Evolutionary conservation across 768 basidiomycete genomes (phyloP), one percentile per base, ranked within the genome.

Genomic region (Goffeauzyma gilvescens): DNA sequence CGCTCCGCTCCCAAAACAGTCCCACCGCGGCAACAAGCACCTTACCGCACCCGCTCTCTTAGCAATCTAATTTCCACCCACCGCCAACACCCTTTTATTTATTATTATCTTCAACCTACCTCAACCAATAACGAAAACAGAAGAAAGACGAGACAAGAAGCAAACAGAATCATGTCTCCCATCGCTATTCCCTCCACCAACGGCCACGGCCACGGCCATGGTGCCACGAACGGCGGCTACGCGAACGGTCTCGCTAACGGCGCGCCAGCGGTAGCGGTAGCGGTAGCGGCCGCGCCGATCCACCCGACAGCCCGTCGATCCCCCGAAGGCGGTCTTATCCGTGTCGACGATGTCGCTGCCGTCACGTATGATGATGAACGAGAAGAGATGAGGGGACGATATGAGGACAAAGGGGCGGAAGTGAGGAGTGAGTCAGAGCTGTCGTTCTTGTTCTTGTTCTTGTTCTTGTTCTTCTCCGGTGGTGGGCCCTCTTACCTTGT

Each of bases 1-100:
- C 18, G 30, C 20, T 31, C n/a, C 22, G 12, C 26, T 48, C 38
- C 39, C 20, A 17, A 24, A 14, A 26, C 22, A 38, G 34, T 30
- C 49, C 25, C 73, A 81, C 70, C 73, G 83, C 76, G 86, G 86
- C 70, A 65, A 60, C 58, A 86, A 81, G 64, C 86, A 89, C 72
- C 75, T 79, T 53, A 68, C 58, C 48, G 62, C 68, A 60, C 73
- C 81, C 54, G 74, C 76, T 51, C 73, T 78, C 59, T 62, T 83
- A 57, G 30, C 49, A 18, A 32, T 48, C 59, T 58, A 59, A 42
- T 48, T 42, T 54, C 41, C 37, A 25, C 47, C 27, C 32, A 39
- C 39, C 48, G 13, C 33, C 31, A 35, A 32, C 34, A 32, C 24
- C 35, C 34, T 41, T 70, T 70, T 66, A 46, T 62, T 45, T 67